phyloP scores from a whole-genome alignment of 495 filamentous ascomycete species.

The Xylaria acuta region DNA sequence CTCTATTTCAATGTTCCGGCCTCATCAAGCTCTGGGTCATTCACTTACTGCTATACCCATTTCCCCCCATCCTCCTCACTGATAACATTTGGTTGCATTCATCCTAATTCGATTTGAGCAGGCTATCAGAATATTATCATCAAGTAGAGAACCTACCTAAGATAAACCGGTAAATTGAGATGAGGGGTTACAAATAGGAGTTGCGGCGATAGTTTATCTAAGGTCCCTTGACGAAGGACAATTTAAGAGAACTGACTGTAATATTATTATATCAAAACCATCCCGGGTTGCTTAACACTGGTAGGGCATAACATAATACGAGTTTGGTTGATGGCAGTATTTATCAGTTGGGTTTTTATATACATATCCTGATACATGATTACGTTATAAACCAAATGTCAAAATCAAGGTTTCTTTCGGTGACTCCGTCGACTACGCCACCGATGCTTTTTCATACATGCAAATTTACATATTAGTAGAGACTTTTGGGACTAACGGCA shows the following conservation, averaged over 20 bases:
- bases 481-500: not conserved
- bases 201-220: not conserved
- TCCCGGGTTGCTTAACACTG: not conserved
- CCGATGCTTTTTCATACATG: constrained; percentile 4
- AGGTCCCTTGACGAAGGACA: not conserved
- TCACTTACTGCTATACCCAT: not conserved
- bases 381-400: not conserved
- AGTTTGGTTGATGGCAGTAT: not conserved
- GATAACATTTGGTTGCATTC: not conserved
- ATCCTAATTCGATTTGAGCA: not conserved
- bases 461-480: constrained; percentile 6
- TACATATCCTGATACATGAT: constrained; percentile 1
- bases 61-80: not conserved
- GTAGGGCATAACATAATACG: not conserved
- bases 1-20: not conserved
- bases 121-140: not conserved
- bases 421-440: constrained; percentile 6
- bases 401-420: not conserved
- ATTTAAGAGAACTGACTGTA: not conserved
- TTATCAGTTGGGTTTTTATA: not conserved
- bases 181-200: not conserved
- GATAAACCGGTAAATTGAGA: not conserved
- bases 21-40: not conserved
- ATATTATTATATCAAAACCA: not conserved
- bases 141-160: not conserved